Conservation (phyloP, 2,329 filamentous ascomycete genomes). For the Exophiala calicioides region DNA sequence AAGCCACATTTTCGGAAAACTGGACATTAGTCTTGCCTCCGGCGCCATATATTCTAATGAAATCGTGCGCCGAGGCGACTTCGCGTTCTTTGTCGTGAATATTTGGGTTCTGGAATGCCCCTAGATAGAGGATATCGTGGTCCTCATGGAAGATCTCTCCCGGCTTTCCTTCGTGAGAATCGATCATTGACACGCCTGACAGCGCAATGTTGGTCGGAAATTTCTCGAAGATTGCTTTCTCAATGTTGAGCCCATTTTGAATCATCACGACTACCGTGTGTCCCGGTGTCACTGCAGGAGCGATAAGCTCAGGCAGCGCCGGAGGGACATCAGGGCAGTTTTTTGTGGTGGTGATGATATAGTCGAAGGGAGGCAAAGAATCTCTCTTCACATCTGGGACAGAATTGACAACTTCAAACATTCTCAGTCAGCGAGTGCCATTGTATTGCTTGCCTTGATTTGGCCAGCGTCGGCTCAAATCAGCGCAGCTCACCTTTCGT, state of each 20-base stretch:
- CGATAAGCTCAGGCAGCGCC: slow-evolving; percentile 49
- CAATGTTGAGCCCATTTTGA: slow-evolving; percentile 65
- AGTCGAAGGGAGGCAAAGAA: slow-evolving; percentile 50
- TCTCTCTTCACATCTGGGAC: slow-evolving; percentile 47
- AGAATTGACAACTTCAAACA: slow-evolving; percentile 45
- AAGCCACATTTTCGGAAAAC: slow-evolving; percentile 37
- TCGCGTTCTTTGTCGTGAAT: neutral
- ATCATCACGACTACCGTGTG: slow-evolving; percentile 57
- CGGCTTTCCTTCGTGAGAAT: slow-evolving; percentile 48
- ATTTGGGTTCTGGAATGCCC: slow-evolving; percentile 36
- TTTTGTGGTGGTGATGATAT: slow-evolving; percentile 59
- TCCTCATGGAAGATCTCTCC: slow-evolving; percentile 57
- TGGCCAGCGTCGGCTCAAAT: neutral
- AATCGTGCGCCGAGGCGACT: slow-evolving; percentile 42
- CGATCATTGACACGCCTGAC: slow-evolving; percentile 55
- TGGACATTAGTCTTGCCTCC: slow-evolving; percentile 46
- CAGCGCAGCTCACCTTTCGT: slow-evolving; percentile 35
- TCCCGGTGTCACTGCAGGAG: slow-evolving; percentile 52
- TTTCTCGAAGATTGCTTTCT: slow-evolving; percentile 51
- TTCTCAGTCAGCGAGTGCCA: neutral
- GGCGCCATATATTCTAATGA: slow-evolving; percentile 51
- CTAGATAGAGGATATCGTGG: slow-evolving; percentile 52
- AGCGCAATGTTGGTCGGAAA: slow-evolving; percentile 57
- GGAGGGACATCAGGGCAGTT: slow-evolving; percentile 58
- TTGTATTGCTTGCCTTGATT: neutral